A percentile compares a stretch with the other conserved stretches of the same genome.
Conservation (phyloP, 768 basidiomycete species). For the Phlebiopsis gigantea region DNA sequence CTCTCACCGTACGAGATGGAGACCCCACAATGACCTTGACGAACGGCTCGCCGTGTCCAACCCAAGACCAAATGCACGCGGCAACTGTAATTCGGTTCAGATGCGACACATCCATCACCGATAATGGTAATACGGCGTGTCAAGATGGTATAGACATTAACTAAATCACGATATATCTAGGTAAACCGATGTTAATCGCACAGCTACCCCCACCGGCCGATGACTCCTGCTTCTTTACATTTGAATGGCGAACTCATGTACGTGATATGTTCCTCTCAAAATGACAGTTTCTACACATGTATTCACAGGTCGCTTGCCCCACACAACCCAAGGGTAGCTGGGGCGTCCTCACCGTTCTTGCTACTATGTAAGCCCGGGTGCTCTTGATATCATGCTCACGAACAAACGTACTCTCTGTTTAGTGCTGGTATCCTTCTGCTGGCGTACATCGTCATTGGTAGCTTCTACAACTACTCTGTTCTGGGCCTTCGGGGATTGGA, state of each 20-base stretch:
- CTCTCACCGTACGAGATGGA: slow-evolving; percentile 47
- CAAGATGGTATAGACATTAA: too few relatives aligned
- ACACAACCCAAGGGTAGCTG: slow-evolving; percentile 50
- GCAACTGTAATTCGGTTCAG: slow-evolving; percentile 73
- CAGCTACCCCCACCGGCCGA: slow-evolving; percentile 67
- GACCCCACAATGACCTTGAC: slow-evolving; percentile 52
- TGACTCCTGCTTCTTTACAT: slow-evolving; percentile 65
- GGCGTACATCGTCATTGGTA: slow-evolving; percentile 62
- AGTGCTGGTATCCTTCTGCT: slow-evolving; percentile 55
- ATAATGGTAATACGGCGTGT: not conserved
- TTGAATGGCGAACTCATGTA: slow-evolving; percentile 85
- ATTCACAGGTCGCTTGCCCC: slow-evolving; percentile 70
- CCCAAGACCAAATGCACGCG: slow-evolving; percentile 40
- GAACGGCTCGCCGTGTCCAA: slow-evolving; percentile 60
- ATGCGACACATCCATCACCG: slow-evolving; percentile 58
- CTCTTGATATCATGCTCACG: not conserved
- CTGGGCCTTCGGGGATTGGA: slow-evolving; percentile 68
- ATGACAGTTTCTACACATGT: too few relatives aligned
- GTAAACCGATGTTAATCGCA: slow-evolving; percentile 51
- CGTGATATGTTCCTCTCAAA: slow-evolving; percentile 17
- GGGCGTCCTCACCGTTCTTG: slow-evolving; percentile 50
- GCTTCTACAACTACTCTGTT: slow-evolving; percentile 74
- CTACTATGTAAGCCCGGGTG: slow-evolving; percentile 47
- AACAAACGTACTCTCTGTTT: slow-evolving; percentile 2
- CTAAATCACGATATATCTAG: slow-evolving; percentile 18